A percentile compares a stretch with the other conserved stretches of the same genome.
These are phyloP conservation scores for Omphalea diandra DNA, from an alignment of 441 rosid species.

Conservation along the genomic window DNA sequence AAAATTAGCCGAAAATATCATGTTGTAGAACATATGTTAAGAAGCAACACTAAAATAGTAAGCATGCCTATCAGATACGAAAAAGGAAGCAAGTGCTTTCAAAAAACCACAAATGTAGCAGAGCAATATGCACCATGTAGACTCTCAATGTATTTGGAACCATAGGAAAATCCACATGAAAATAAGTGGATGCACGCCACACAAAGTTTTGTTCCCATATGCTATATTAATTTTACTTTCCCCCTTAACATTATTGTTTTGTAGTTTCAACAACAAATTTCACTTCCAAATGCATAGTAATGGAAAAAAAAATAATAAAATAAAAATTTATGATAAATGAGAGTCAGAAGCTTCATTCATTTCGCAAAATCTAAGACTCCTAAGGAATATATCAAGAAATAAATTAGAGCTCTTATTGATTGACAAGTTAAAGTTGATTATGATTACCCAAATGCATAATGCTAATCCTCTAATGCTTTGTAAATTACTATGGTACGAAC, in stretches of 20 bases:
- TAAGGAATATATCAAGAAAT: neutral
- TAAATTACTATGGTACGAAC: no score
- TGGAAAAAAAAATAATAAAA: neutral
- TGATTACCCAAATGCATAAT: neutral
- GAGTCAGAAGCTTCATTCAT: neutral
- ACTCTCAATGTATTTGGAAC: neutral
- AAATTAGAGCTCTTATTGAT: neutral
- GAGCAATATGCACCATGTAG: neutral
- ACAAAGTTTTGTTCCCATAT: neutral
- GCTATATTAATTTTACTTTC: neutral
- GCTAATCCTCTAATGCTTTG: neutral
- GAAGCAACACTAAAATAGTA: neutral
- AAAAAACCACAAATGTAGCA: conserved; percentile 5
- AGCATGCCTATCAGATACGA: neutral
- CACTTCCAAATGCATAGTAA: neutral
- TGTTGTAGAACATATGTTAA: neutral
- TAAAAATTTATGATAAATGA: neutral
- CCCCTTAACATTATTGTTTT: neutral
- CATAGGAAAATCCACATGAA: neutral
- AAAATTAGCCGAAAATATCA: conserved; percentile 15
- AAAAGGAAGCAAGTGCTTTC: neutral
- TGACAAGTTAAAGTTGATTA: neutral
- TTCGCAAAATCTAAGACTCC: neutral
- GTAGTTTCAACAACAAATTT: neutral
- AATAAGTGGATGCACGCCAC: neutral